phyloP scores from a whole-genome alignment of 2,329 filamentous ascomycete genomes.

The Penicillium expansum region DNA sequence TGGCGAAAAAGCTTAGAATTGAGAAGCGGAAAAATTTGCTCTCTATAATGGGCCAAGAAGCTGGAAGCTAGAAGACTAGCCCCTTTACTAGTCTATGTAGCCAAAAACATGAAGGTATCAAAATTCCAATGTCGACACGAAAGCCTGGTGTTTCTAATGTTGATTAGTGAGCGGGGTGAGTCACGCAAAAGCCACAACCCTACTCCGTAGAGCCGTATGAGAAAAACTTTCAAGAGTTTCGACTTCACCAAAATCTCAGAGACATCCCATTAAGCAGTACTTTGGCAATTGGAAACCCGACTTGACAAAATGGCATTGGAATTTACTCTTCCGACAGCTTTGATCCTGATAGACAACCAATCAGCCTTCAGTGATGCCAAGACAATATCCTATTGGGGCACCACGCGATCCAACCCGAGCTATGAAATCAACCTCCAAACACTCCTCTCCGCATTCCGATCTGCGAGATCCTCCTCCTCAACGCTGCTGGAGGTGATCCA shows the following conservation, averaged over 20 bases:
- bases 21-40: background rate
- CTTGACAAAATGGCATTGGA: conserved; percentile 17
- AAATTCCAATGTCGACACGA: background rate
- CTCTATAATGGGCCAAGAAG: background rate
- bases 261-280: background rate
- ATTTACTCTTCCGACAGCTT: conserved; percentile 36
- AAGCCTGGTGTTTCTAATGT: no score
- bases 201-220: background rate
- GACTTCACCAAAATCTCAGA: no score
- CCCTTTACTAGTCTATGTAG: background rate
- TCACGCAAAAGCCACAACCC: background rate
- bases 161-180: background rate
- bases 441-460: conserved; percentile 39
- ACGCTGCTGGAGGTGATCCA: conserved; percentile 42
- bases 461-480: conserved; percentile 17
- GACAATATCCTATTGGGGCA: conserved; percentile 38
- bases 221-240: no score
- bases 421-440: conserved; percentile 46
- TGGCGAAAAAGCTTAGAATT: background rate
- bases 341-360: conserved; percentile 52
- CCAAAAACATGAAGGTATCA: background rate
- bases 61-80: background rate
- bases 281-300: background rate
- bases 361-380: conserved; percentile 39
- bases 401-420: conserved; percentile 44